Percentiles rank a stretch among this genome's conserved stretches.
These are phyloP conservation scores for Trametes maxima DNA, from an alignment of 768 basidiomycete species.

Conservation along the genomic window DNA sequence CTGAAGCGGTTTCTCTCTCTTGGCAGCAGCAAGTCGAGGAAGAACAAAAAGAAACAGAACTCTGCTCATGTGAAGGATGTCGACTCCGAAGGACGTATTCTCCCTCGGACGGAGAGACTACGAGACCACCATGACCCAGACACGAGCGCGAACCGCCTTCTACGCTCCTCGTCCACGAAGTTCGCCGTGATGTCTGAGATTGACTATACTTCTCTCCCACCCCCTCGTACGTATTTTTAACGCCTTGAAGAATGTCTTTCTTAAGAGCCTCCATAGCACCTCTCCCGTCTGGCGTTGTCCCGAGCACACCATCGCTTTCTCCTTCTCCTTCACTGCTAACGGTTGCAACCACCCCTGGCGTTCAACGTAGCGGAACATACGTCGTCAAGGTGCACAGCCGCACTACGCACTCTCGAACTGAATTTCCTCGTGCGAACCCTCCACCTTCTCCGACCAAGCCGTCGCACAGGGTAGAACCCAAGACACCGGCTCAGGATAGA, in stretches of 20 bases:
- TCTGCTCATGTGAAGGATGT: slow-evolving; percentile 28
- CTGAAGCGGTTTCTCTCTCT: slow-evolving; percentile 72
- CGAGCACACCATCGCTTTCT: slow-evolving; percentile 11
- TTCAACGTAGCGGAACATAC: slow-evolving; percentile 60
- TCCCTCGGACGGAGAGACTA: slow-evolving; percentile 12
- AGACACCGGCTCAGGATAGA: slow-evolving; percentile 10
- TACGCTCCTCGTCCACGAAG: slow-evolving; percentile 75
- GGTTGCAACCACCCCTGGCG: slow-evolving; percentile 44
- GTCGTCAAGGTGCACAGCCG: slow-evolving; percentile 72
- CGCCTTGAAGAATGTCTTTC: not conserved
- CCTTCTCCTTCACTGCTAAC: slow-evolving; percentile 20
- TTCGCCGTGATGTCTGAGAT: slow-evolving; percentile 58
- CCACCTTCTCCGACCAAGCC: slow-evolving; percentile 30
- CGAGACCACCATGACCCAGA: slow-evolving; percentile 44
- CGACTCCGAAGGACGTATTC: slow-evolving; percentile 28
- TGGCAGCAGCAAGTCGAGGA: slow-evolving; percentile 63
- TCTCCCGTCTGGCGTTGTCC: slow-evolving; percentile 7
- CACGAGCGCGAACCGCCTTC: slow-evolving; percentile 48
- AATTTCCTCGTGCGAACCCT: slow-evolving; percentile 65
- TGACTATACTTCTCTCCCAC: slow-evolving; percentile 61
- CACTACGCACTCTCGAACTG: slow-evolving; percentile 59
- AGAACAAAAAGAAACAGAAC: slow-evolving; percentile 37
- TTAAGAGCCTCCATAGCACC: slow-evolving; percentile 40
- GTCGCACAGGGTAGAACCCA: slow-evolving; percentile 29
- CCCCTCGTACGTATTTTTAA: slow-evolving; percentile 60